Base-by-base conservation (phyloP, 164 flowering plant genomes). In the Magnolia officinalis region DNA sequence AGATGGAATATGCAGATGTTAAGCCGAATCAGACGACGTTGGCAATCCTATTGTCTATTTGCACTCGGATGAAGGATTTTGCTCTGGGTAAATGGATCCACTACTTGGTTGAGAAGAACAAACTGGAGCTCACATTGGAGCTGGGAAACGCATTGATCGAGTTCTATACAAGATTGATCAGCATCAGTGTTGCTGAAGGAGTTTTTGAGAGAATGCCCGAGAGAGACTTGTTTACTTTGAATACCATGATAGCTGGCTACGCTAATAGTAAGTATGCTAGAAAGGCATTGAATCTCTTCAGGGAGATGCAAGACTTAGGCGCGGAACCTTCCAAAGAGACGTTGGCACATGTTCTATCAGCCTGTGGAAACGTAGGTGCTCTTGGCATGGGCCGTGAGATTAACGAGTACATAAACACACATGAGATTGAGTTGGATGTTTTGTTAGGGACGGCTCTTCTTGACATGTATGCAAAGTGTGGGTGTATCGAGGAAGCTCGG, bases 401-500 rank as follows among this genome's bases (percentile, higher is more conserved):
- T 71, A 82, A 82, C 59, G 79, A 63, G 29, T 73, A 73, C 63
- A 37, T 76, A 1, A 71, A 67, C 67, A 20, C 21, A 11, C 29
- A 59, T 23, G 70, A 72, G 23, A 14, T 9, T 8, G 10, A 52
- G 14, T 52, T 52, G 59, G 74, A 75, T 66, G 66, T 80, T 31
- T 72, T 70, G 13, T 14, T 78, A 20, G 73, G 58, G 8, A 82
- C 82, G 24, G 24, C 82, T 24, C 75, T 82, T 4, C 67, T 82
- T 37, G 79, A 82, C 69, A 82, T 80, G 82, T 80, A 82, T 78
- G 80, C 79, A 6, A 82, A 82, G 72, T 64, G 67, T 21, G 85
- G 85, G 45, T 81, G 80, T 67, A 73, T 68, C n/a, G n/a, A n/a
- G n/a, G n/a, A n/a, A n/a, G n/a, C n/a, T n/a, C n/a, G n/a, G n/a